Conservation (phyloP, 1,284 basidiomycete genomes). For the Wolfiporia cocos region DNA sequence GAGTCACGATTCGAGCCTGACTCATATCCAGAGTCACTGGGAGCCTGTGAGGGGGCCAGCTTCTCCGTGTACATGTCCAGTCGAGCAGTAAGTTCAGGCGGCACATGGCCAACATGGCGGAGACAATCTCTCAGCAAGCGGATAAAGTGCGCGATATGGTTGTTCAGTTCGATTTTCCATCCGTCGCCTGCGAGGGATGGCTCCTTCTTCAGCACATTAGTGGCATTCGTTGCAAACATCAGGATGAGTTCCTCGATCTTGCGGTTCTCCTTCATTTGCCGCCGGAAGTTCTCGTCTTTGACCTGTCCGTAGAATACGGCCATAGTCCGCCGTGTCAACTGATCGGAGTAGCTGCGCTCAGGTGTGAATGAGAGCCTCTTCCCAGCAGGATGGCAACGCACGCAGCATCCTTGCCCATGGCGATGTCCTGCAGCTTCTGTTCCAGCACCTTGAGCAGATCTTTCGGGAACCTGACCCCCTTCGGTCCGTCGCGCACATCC, state of each 20-base stretch:
- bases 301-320: slow-evolving; percentile 89
- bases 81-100: slow-evolving; percentile 76
- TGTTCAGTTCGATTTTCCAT: slow-evolving; percentile 92
- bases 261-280: slow-evolving; percentile 91
- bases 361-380: slow-evolving; percentile 3
- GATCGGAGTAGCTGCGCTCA: slow-evolving; percentile 75
- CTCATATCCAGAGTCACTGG: slow-evolving; percentile 64
- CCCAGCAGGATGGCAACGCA: slow-evolving; percentile 35
- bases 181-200: slow-evolving; percentile 70
- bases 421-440: slow-evolving; percentile 81
- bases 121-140: slow-evolving; percentile 82
- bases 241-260: slow-evolving; percentile 97
- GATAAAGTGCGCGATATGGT: slow-evolving; percentile 86
- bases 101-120: slow-evolving; percentile 64
- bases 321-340: slow-evolving; percentile 81
- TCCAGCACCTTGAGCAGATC: slow-evolving; percentile 87
- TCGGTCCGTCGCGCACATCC: slow-evolving; percentile 67
- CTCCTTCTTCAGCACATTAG: slow-evolving; percentile 80
- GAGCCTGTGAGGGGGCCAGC: slow-evolving; percentile 50
- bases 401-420: slow-evolving; percentile 86
- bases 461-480: slow-evolving; percentile 88
- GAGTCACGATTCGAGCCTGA: slow-evolving; percentile 58
- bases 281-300: slow-evolving; percentile 77
- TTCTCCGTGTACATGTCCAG: slow-evolving; percentile 83
- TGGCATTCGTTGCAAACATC: slow-evolving; percentile 90